Evolutionary conservation across 2,329 filamentous ascomycete genomes (phyloP), one percentile per base, ranked within the genome.

Genomic region (Amauroascus niger): DNA sequence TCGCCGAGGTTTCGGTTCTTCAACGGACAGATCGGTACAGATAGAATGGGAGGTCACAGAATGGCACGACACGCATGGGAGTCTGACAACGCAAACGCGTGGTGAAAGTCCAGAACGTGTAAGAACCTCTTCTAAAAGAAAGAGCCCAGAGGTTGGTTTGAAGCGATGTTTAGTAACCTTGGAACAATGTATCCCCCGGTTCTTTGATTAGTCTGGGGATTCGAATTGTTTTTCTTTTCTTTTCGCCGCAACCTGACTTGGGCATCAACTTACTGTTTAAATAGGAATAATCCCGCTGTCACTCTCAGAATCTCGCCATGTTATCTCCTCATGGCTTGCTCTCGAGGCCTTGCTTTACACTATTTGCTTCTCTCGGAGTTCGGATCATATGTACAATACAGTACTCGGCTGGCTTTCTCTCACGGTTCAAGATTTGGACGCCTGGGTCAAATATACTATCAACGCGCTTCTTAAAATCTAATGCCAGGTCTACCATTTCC

Each of bases 1-100:
- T 50, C 71, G 77, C 63, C 76, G 75, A 56, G 80, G 81, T 14
- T 78, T 78, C 54, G 78, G 81, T 24, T 70, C 76, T 32, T 83
- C 79, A 49, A 70, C 71, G n/a, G 82, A 87, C 64, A 84, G 84
- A 14, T 76, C 73, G 26, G 79, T 82, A 35, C 79, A 74, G 43
- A 78, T 93, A 9, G 84, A 93, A 64, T 95, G 88, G 87, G 88
- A 95, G 69, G 78, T 95, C 58, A 76, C 84, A 37, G 89, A 95
- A 70, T 90, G 80, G 76, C 78, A 75, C 45, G 71, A 68, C 45
- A 76, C 75, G 50, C 74, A 64, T 49, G 40, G 52, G 6, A 32
- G 24, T 26, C 3, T 49, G 16, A 32, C 24, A n/a, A 26, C 48
- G 1, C 41, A 54, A 37, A 52, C 37, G 6, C 40, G 49, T 24